Evolutionary conservation across 305 asterid species (phyloP).

Genomic region (Rubia balearica): DNA sequence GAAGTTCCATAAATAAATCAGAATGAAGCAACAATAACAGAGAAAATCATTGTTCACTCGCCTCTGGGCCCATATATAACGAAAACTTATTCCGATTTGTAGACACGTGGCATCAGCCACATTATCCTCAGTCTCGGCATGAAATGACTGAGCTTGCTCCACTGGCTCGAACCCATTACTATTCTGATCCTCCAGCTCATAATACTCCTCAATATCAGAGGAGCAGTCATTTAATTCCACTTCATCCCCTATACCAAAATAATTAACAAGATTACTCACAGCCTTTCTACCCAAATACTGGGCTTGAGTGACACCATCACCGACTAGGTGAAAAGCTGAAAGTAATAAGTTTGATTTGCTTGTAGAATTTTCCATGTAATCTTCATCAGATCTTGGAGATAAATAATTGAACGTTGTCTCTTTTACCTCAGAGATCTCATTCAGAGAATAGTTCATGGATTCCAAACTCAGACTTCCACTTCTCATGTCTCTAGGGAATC

Average conservation of each 20-base stretch:
- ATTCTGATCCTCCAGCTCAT: too few species aligned
- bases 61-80: slow-evolving; percentile 79
- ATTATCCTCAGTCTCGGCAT: slow-evolving; percentile 3
- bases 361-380: too few species aligned
- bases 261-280: too few species aligned
- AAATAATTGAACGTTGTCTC: slow-evolving; percentile 47
- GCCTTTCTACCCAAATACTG: too few species aligned
- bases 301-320: too few species aligned
- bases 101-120: slow-evolving; percentile 61
- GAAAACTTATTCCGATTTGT: slow-evolving; percentile 67
- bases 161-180: too few species aligned
- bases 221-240: too few species aligned
- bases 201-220: too few species aligned
- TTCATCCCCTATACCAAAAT: too few species aligned
- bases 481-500: slow-evolving; percentile 45
- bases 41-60: slow-evolving; percentile 79
- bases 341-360: too few species aligned
- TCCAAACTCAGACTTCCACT: slow-evolving; percentile 45
- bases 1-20: slow-evolving; percentile 93
- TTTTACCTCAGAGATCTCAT: slow-evolving; percentile 65
- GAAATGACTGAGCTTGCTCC: background rate
- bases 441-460: slow-evolving; percentile 35
- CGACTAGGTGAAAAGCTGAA: too few species aligned
- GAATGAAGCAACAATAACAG: slow-evolving; percentile 84
- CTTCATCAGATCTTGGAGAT: background rate